Evolutionary conservation across 768 basidiomycete genomes (phyloP), one percentile per base, ranked within the genome.

Genomic region (Leccinum longicurvipes): DNA sequence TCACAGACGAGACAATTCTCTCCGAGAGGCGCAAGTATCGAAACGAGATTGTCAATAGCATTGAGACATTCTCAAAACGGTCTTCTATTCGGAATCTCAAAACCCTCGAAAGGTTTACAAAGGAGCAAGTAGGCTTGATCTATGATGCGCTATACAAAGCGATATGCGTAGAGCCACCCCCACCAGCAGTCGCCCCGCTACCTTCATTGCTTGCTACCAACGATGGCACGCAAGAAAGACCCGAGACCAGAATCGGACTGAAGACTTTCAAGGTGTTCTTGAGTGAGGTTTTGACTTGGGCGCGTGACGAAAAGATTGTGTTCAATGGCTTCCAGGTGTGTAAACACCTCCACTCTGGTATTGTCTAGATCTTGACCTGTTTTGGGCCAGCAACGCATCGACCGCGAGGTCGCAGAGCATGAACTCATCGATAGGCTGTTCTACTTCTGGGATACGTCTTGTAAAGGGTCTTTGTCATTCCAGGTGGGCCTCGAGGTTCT

Each of bases 231-330:
- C 88, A 87, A 50, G 89, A 93, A 56, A 83, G 89, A 66, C 85
- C 89, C 0, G 97, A 99, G 74, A 97, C 94, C 12, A 78, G 95
- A 63, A 88, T 99, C 50, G 92, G 84, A 51, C 70, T 94, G 19
- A 76, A 74, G 59, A 97, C 95, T 3, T 99, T 98, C 77, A 84
- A 82, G 61, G 80, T 86, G 48, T 97, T 98, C 75, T 72, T 99
- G 60, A 91, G 89, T 61, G 93, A 97, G 72, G 81, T 98, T 47
- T 89, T 87, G 25, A 94, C 93, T 0, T 99, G 97, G 97, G 96
- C 95, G 1, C 75, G 97, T 61, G 87, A 95, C 64, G 97, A 98
- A 72, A 89, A 86, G 72, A 82, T 98, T 49, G 92, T 95, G 23
- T 82, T 81, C 63, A 98, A 97, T 73, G 95, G 91, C 2, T 93